Percentiles rank a stretch among this genome's conserved stretches.
Evolutionary conservation across 768 basidiomycete genomes (phyloP).

Genomic region (Trametes cubensis): DNA sequence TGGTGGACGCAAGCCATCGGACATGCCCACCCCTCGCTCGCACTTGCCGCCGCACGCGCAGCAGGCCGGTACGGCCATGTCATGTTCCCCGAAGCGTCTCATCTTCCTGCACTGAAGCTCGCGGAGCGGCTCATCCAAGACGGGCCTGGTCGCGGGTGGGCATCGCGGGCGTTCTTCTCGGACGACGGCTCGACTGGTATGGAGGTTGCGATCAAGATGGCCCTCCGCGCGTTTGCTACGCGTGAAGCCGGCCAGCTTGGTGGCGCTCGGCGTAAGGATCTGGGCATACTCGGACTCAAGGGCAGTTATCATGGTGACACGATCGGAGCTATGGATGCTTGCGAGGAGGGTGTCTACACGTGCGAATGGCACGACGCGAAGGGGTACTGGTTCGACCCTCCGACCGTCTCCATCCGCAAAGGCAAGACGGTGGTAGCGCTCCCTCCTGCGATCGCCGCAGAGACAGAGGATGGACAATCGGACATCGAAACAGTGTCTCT

Average conservation of each 20-base stretch:
- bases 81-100: slow-evolving; percentile 89
- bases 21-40: slow-evolving; percentile 74
- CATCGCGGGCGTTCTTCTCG: slow-evolving; percentile 86
- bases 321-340: slow-evolving; percentile 96
- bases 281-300: slow-evolving; percentile 83
- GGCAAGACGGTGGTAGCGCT: slow-evolving; percentile 58
- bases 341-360: slow-evolving; percentile 86
- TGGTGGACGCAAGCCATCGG: slow-evolving; percentile 98
- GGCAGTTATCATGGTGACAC: slow-evolving; percentile 99
- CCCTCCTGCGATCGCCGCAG: slow-evolving; percentile 49
- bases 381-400: slow-evolving; percentile 93
- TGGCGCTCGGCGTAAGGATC: slow-evolving; percentile 36
- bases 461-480: slow-evolving; percentile 24
- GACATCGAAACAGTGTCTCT: slow-evolving; percentile 48
- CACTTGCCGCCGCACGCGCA: slow-evolving; percentile 85
- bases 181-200: slow-evolving; percentile 96
- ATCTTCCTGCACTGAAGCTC: slow-evolving; percentile 82
- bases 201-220: slow-evolving; percentile 99
- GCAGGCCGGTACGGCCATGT: slow-evolving; percentile 96
- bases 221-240: slow-evolving; percentile 66
- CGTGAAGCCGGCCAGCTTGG: slow-evolving; percentile 41
- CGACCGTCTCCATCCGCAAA: slow-evolving; percentile 68
- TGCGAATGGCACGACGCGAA: slow-evolving; percentile 96
- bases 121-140: slow-evolving; percentile 74
- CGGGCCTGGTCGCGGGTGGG: slow-evolving; percentile 91